Percentiles rank a stretch among this genome's conserved stretches.
These are phyloP conservation scores for Tylopilus rubrobrunneus DNA, from an alignment of 768 basidiomycete genomes.

Conservation along the genomic window DNA sequence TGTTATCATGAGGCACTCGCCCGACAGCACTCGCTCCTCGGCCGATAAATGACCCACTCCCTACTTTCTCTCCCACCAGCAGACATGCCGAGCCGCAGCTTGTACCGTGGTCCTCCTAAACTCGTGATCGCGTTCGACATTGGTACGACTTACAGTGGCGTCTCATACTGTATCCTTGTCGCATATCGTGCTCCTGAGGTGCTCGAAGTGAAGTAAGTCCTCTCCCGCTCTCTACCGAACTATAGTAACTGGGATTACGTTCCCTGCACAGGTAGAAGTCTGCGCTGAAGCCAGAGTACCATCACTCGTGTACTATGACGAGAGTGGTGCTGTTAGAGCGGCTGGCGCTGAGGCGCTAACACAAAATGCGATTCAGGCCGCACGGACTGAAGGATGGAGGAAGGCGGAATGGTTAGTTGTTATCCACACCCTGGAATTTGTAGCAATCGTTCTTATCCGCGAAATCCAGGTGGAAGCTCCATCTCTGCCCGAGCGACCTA, in stretches of 20 bases:
- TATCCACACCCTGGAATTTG: background rate
- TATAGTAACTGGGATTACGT: background rate
- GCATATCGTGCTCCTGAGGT: slow-evolving; percentile 8
- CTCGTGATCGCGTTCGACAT: slow-evolving; percentile 45
- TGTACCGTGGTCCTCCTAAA: slow-evolving; percentile 14
- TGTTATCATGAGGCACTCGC: background rate
- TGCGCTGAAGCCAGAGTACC: background rate
- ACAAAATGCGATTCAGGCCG: background rate
- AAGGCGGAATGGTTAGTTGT: background rate
- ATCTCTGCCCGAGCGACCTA: background rate
- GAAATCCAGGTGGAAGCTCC: background rate
- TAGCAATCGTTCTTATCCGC: background rate
- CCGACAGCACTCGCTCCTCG: background rate
- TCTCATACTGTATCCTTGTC: slow-evolving; percentile 32
- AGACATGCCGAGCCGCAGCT: slow-evolving; percentile 2
- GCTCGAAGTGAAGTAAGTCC: slow-evolving; percentile 6
- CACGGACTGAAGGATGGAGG: background rate
- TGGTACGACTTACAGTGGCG: slow-evolving; percentile 43
- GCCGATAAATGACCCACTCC: background rate
- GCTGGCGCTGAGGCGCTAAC: background rate
- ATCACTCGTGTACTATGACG: background rate
- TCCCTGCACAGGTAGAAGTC: background rate
- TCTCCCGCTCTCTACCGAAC: too few species aligned
- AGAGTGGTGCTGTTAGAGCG: background rate
- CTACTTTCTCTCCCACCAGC: background rate